Base-by-base conservation (phyloP, 2,329 filamentous ascomycete genomes). In the Orbilia javanica region DNA sequence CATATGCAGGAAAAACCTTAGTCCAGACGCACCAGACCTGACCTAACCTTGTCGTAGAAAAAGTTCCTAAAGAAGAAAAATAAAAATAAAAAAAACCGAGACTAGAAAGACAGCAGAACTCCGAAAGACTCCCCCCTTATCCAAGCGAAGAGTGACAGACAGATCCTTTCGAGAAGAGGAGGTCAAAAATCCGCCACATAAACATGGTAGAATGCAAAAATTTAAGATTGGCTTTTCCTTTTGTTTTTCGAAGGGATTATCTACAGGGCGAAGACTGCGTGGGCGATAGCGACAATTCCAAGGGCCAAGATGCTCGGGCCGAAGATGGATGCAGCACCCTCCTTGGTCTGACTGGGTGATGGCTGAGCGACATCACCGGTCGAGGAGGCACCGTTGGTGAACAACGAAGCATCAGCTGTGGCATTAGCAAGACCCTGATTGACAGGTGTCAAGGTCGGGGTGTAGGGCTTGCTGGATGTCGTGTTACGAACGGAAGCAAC, bases 371-470 rank as follows among this genome's bases (percentile, higher is more conserved):
- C 29, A n/a, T 52, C 42, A 4, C 50, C 15, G 2, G 74, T 78
- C n/a, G 65, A 60, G 10, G 74, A 66, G 18, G 29, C 67, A 42
- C 60, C 50, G 18, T 77, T 55, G 13, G 67, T 78, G 55, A 67
- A 78, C 44, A 72, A 27, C 31, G 74, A 78, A n/a, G 74, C 74
- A 39, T 72, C 74, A 4, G 67, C 67, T 4, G 74, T 78, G 22
- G 66, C 74, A 29, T 78, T 78, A 15, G 46, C 50, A 0, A 78
- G 42, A 72, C 74, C 74, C 46, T 78, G 74, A 53, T 78, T 78
- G 53, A 78, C 67, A n/a, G 74, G 74, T 42, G 74, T 78, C 44
- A 78, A 34, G 7, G 74, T 78, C 18, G 74, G 74, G 22, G 74
- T 78, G 67, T 78, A 78, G 4, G 53, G 42, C 34, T 60, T 42